Evolutionary conservation across 192 early-diverging fungal species (phyloP).

Genomic region (Jimgerdemannia lactiflua): DNA sequence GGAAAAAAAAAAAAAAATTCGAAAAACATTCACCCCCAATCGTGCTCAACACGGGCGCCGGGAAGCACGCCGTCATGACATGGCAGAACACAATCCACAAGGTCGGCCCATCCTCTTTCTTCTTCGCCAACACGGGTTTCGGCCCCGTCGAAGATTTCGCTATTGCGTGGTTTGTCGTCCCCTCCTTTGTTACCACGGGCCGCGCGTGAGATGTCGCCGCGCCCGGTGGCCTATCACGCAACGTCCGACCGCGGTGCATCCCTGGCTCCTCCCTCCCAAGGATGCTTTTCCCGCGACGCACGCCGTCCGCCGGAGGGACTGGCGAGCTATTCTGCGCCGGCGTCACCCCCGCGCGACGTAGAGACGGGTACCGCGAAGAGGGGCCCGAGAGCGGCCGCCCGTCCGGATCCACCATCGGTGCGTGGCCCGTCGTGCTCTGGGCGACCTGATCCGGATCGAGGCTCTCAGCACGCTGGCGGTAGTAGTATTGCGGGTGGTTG

Average conservation of each 20-base stretch:
- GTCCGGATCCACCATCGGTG: not conserved
- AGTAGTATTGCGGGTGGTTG: constrained; percentile 48
- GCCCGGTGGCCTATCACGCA: too few species aligned
- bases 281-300: constrained; percentile 34
- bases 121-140: not conserved
- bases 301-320: constrained; percentile 3
- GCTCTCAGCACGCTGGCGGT: constrained; percentile 25
- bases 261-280: constrained; percentile 23
- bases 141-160: not conserved
- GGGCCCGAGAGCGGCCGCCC: not conserved
- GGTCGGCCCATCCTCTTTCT: not conserved
- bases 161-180: too few species aligned
- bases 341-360: not conserved
- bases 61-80: not conserved
- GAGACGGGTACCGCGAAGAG: not conserved
- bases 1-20: too few species aligned
- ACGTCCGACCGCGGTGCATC: too few species aligned
- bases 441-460: constrained; percentile 10
- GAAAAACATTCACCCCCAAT: too few species aligned
- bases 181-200: not conserved
- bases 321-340: not conserved
- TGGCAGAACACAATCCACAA: constrained; percentile 2
- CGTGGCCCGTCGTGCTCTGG: constrained; percentile 21
- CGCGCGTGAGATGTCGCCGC: too few species aligned
- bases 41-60: not conserved